A percentile compares a stretch with the other conserved stretches of the same genome.
These are phyloP conservation scores for Zygosaccharomyces kombuchaensis DNA, from an alignment of 805 yeast genomes.

Conservation along the genomic window DNA sequence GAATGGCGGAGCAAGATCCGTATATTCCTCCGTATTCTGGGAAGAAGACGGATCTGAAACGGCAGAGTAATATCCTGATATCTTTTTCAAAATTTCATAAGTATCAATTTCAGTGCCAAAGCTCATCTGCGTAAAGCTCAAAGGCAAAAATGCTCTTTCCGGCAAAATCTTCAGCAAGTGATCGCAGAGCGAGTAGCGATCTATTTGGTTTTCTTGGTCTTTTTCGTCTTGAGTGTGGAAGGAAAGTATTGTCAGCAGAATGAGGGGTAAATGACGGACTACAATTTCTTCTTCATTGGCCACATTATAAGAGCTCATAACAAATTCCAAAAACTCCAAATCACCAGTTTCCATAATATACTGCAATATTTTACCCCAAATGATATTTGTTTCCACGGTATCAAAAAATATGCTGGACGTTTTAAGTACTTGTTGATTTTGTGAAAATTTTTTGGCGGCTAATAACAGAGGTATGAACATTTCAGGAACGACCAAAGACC, in stretches of 20 bases:
- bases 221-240: conserved; percentile 16
- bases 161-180: conserved; percentile 54
- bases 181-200: conserved; percentile 42
- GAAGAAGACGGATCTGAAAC: conserved; percentile 18
- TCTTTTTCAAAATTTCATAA: conserved; percentile 25
- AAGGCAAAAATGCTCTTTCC: conserved; percentile 55
- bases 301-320: conserved; percentile 62
- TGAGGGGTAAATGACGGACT: conserved; percentile 67
- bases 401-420: conserved; percentile 74
- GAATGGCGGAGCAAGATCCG: conserved; percentile 37
- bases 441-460: conserved; percentile 39
- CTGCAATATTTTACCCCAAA: conserved; percentile 64
- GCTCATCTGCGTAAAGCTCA: conserved; percentile 39
- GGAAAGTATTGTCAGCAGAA: conserved; percentile 47
- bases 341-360: conserved; percentile 31
- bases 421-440: conserved; percentile 40
- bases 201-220: conserved; percentile 5
- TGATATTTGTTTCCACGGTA: conserved; percentile 72
- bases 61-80: conserved; percentile 36
- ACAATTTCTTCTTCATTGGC: conserved; percentile 81
- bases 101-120: conserved; percentile 11
- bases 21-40: conserved; percentile 10
- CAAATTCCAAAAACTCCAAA: conserved; percentile 51
- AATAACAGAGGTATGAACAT: conserved; percentile 62
- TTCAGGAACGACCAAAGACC: conserved; percentile 65